Percentiles rank a stretch among this genome's conserved stretches.
phyloP scores from a whole-genome alignment of 2,329 filamentous ascomycete species.

The Trichoderma koningii region DNA sequence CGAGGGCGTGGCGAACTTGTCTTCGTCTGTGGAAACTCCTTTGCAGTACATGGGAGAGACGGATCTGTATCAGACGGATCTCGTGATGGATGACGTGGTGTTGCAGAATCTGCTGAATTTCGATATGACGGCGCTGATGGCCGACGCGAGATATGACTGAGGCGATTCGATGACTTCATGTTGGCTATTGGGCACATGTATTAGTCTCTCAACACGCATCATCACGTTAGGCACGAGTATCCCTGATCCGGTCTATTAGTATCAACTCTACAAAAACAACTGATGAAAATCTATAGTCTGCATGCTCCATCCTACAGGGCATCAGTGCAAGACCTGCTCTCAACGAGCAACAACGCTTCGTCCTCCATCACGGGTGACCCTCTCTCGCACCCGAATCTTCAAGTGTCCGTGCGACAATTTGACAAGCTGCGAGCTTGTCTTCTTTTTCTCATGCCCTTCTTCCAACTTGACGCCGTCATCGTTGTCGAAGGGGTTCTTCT shows the following conservation, averaged over 20 bases:
- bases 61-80: slow-evolving; percentile 3
- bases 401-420: slow-evolving; percentile 45
- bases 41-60: background rate
- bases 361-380: slow-evolving; percentile 50
- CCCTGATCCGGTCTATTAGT: too few species aligned
- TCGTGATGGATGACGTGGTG: slow-evolving; percentile 25
- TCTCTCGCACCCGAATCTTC: slow-evolving; percentile 44
- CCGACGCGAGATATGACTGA: slow-evolving; percentile 3
- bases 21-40: background rate
- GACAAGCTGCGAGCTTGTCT: background rate
- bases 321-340: background rate
- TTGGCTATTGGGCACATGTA: too few species aligned
- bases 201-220: too few species aligned
- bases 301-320: background rate
- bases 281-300: background rate
- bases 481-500: background rate
- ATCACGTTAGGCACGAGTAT: too few species aligned
- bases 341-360: slow-evolving; percentile 47
- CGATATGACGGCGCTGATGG: slow-evolving; percentile 29
- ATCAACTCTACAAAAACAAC: background rate
- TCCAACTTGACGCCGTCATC: background rate
- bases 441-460: background rate
- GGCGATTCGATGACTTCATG: background rate
- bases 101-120: slow-evolving; percentile 25
- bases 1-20: background rate